Conservation (phyloP, 108 stramenopile species). For the Epipyxis sp. region DNA sequence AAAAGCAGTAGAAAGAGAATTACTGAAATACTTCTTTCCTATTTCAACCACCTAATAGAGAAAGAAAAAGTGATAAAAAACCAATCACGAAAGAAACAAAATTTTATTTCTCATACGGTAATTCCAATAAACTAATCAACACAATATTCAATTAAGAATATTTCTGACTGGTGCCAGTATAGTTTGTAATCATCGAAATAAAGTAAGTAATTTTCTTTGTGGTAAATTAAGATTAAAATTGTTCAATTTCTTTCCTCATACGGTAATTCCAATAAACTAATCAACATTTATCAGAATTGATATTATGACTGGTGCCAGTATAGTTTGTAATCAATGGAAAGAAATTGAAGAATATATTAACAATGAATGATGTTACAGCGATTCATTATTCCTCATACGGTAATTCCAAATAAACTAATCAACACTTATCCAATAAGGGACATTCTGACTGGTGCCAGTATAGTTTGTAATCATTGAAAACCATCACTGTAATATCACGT, state of each 20-base stretch:
- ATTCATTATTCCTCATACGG: no score
- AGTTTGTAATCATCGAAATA: background rate
- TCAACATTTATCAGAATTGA: background rate
- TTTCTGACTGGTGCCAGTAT: constrained; percentile 13
- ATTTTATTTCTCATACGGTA: constrained; percentile 16
- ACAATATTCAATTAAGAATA: background rate
- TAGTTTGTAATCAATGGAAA: background rate
- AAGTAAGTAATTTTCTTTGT: no score
- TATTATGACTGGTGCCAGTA: constrained; percentile 1
- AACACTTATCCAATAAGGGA: background rate
- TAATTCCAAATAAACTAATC: constrained; percentile 6
- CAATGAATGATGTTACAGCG: no score
- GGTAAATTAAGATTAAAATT: no score
- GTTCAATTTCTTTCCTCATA: no score
- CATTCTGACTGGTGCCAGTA: constrained; percentile 9
- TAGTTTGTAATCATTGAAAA: constrained; percentile 1
- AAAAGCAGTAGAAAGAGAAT: constrained; percentile 73
- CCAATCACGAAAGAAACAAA: no score
- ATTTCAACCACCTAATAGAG: constrained; percentile 60
- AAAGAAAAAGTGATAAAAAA: background rate
- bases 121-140: background rate
- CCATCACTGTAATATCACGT: no score
- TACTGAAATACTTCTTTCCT: constrained; percentile 73
- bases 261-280: constrained; percentile 11
- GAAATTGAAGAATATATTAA: no score